Conservation (phyloP, 805 yeast genomes). For the Metschnikowia baotianmanensis region DNA sequence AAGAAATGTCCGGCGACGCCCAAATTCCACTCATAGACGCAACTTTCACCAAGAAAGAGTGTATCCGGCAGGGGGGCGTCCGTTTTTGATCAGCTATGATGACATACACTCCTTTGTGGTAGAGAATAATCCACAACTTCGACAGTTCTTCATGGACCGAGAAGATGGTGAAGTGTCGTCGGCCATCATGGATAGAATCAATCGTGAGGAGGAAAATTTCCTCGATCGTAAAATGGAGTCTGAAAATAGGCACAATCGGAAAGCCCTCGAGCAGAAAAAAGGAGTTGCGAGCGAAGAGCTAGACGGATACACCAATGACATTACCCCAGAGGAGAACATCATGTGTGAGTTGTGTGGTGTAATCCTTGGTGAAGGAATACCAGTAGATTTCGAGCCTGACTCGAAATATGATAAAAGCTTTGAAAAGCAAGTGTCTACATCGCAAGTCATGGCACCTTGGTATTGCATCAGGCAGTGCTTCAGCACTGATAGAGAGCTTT, state of each 20-base stretch:
- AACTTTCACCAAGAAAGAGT: constrained; percentile 1
- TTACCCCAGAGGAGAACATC: constrained; percentile 18
- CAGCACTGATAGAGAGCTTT: constrained; percentile 54
- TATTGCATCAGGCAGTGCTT: constrained; percentile 51
- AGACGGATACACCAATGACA: constrained; percentile 32
- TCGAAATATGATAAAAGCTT: constrained; percentile 27
- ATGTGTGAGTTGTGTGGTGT: constrained; percentile 69
- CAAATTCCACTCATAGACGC: constrained; percentile 2
- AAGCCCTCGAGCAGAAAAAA: constrained; percentile 29
- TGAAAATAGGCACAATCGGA: constrained; percentile 32
- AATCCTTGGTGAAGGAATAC: constrained; percentile 70
- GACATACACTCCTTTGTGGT: constrained; percentile 9
- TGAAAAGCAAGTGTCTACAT: constrained; percentile 24
- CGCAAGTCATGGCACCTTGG: constrained; percentile 60
- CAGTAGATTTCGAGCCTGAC: constrained; percentile 45
- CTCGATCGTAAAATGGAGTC: constrained; percentile 31
- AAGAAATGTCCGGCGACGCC: constrained; percentile 13
- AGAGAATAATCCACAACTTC: constrained; percentile 8
- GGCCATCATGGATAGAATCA: constrained; percentile 39
- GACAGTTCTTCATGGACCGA: constrained; percentile 4
- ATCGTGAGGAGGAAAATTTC: constrained; percentile 38
- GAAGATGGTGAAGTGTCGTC: constrained; percentile 16
- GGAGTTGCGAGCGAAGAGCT: constrained; percentile 23
- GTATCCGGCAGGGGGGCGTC: not conserved
- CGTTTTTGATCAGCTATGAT: not conserved